Percentiles rank a stretch among this genome's conserved stretches.
phyloP scores from a whole-genome alignment of 1,139 yeast species.

The Lodderomyces oxycetoniae region DNA sequence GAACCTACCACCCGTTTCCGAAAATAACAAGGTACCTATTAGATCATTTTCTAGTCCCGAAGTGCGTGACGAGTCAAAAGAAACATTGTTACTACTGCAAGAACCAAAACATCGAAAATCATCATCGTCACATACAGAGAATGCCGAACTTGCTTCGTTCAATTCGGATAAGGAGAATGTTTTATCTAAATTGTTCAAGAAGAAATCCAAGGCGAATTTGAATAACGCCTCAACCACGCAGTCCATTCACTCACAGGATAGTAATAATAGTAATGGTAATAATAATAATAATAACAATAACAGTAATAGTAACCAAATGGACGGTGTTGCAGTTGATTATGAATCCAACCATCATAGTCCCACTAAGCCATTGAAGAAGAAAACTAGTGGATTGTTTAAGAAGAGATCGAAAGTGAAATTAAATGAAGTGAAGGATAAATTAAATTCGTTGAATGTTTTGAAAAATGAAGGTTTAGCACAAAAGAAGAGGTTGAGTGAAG shows the following conservation, averaged over 20 bases:
- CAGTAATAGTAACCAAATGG: too few relatives aligned
- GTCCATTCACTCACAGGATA: slow-evolving; percentile 10
- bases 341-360: slow-evolving; percentile 22
- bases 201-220: slow-evolving; percentile 30
- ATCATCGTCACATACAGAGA: slow-evolving; percentile 1
- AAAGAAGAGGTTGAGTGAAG: too few relatives aligned
- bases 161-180: slow-evolving; percentile 35
- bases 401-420: slow-evolving; percentile 12
- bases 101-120: background rate
- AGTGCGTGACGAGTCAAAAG: background rate
- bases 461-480: background rate
- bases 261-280: slow-evolving; percentile 16
- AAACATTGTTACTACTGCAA: background rate
- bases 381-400: slow-evolving; percentile 12
- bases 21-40: slow-evolving; percentile 8
- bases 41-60: slow-evolving; percentile 39
- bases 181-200: slow-evolving; percentile 42
- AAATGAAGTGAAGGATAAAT: slow-evolving; percentile 5
- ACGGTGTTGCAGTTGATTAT: slow-evolving; percentile 28
- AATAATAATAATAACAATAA: too few relatives aligned
- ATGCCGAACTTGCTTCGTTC: background rate
- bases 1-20: slow-evolving; percentile 21
- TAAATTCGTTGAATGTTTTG: background rate
- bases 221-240: slow-evolving; percentile 10
- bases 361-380: slow-evolving; percentile 22